Evolutionary conservation across 73 alveolate genomes (phyloP), one percentile per base, ranked within the genome.

Genomic region (Paraurostyla sp.): DNA sequence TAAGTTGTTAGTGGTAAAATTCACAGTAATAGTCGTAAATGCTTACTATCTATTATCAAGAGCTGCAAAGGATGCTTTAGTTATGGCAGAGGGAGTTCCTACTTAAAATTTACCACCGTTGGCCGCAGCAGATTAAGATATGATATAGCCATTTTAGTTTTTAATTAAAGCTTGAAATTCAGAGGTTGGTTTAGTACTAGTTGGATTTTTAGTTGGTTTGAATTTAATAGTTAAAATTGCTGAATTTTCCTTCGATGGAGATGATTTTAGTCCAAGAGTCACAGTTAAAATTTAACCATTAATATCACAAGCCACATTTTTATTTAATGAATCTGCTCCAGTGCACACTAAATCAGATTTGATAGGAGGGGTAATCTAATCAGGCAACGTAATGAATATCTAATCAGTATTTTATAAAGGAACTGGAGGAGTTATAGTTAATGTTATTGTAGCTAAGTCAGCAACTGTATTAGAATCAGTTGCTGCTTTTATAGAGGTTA

Each of bases 1-100:
- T 25, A 22, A 3, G 52, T 78, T 50, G 59, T n/a, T 15, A 6
- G 89, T 78, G 30, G 2, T 29, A 3, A 78, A 51, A 6, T 23
- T 30, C 0, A 78, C 29, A 3, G 78, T 54, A 18, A 78, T 54
- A 29, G 78, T 41, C 9, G 89, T 78, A 52, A 29, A 48, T 20
- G 87, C 87, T 29, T 23, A 30, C 27, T 45, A 49, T 48, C 87
- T 73, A 6, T 11, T 43, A 43, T 73, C 87, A 13, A 45, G 56
- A 6, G 71, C 51, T 0, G 87, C 22, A 50, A 73, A 0, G 9
- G 23, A 43, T 13, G 71, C 87, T 9, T 23, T 16, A 45, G 87
- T 73, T 43, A 73, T 73, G 2, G 68, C 9, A 15, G 73, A 36
- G 6, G 87, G 87, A 27, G 30, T 43, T 11, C 87, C 87, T 3